Base-by-base conservation (phyloP, 257 asterid genomes). In the Petrea volubilis region DNA sequence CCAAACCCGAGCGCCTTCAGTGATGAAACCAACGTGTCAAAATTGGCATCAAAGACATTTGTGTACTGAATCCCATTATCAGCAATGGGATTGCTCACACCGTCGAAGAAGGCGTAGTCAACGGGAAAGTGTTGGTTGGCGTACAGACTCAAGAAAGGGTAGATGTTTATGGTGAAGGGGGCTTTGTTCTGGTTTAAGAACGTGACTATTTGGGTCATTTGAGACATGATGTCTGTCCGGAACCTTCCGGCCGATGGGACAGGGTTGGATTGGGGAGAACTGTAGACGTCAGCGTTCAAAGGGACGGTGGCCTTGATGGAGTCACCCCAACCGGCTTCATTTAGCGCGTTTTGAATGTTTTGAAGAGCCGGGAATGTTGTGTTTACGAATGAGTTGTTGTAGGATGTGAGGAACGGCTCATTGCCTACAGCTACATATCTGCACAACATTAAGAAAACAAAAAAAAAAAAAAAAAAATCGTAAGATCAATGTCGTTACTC, bases 341-440 rank as follows among this genome's bases (percentile, higher is more conserved):
- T 89, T 6, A 89, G 75, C 49, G 96, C 96, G 47, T 79, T 85
- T 75, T 89, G 96, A 52, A 89, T 87, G 84, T 89, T 89, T 67
- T 79, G 80, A n/a, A 89, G 96, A 61, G 96, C 96, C 25, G 96
- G 96, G 80, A 89, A 89, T 18, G 96, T 89, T 15, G 87, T 77
- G 78, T 84, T 85, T n/a, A 89, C 4, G 65, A 87, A 89, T 15
- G 96, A 83, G 81, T 76, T 70, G 84, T 89, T 89, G 66, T 89
- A 89, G 44, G 96, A 79, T 69, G 86, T 81, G 24, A 89, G 87
- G 80, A 89, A 89, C 18, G 96, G 96, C 86, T 89, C 96, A 40
- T 89, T 89, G 59, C 96, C 96, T 8, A 89, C 96, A 21, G 96
- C 96, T 41, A 87, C 96, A 55, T 89, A 89, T 75, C 96, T 87